Percentiles rank a stretch among this genome's conserved stretches.
Evolutionary conservation across 2,329 filamentous ascomycete genomes (phyloP).

Genomic region (Metarhizium robertsii): DNA sequence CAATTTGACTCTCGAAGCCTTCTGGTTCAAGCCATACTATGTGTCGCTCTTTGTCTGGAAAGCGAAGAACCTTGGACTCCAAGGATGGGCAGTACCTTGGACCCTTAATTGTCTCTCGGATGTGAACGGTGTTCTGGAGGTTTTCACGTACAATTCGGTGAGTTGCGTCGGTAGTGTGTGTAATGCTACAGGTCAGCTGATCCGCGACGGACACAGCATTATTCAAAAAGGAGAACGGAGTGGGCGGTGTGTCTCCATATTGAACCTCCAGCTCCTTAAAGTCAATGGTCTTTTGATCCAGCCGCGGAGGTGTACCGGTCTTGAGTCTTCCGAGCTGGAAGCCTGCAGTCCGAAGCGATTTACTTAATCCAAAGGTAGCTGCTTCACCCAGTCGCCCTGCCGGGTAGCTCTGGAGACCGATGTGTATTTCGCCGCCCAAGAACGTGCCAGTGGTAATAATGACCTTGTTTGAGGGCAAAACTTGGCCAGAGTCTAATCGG

Average conservation of each 20-base stretch:
- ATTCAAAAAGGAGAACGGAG: slow-evolving; percentile 88
- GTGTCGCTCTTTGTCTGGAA: slow-evolving; percentile 69
- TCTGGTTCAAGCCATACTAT: slow-evolving; percentile 97
- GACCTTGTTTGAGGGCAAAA: slow-evolving; percentile 71
- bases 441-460: slow-evolving; percentile 97
- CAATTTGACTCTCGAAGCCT: slow-evolving; percentile 78
- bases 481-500: slow-evolving; percentile 74
- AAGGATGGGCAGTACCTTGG: slow-evolving; percentile 93
- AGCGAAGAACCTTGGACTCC: slow-evolving; percentile 88
- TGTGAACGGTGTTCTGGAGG: slow-evolving; percentile 93
- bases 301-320: slow-evolving; percentile 86
- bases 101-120: slow-evolving; percentile 87
- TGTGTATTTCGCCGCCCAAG: slow-evolving; percentile 90
- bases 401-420: slow-evolving; percentile 75
- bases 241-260: slow-evolving; percentile 72
- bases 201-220: slow-evolving; percentile 65
- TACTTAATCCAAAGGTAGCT: slow-evolving; percentile 85
- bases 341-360: slow-evolving; percentile 77
- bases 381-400: slow-evolving; percentile 90
- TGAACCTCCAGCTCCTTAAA: slow-evolving; percentile 65
- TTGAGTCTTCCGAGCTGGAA: slow-evolving; percentile 86
- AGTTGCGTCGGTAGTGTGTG: slow-evolving; percentile 73
- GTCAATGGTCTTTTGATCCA: slow-evolving; percentile 76
- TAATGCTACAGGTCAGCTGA: slow-evolving; percentile 80
- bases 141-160: slow-evolving; percentile 82